Base-by-base conservation (phyloP, 2,329 filamentous ascomycete species). In the Hortaea werneckii region DNA sequence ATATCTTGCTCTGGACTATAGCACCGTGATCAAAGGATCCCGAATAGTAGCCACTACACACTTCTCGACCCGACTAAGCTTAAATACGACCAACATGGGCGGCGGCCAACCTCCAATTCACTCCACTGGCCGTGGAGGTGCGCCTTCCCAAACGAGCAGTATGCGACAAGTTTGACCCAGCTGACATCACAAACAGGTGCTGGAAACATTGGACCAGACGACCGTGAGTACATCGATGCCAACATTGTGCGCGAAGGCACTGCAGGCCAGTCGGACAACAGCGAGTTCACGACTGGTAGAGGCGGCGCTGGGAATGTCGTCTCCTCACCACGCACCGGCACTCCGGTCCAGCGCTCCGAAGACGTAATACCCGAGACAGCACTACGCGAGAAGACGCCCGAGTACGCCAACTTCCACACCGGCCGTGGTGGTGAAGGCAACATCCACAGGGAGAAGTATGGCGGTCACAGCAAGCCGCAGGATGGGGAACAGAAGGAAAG, bases 101-200 rank as follows among this genome's bases (percentile, higher is more conserved):
- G 32, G 32, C 32, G n/a, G 32, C 32, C 8, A 35, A 35, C 10
- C 41, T 40, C 50, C 47, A 28, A 54, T 65, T 40, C 61, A 64
- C 50, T 79, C 76, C 20, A 77, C 77, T 53, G 76, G 76, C 48
- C 74, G 76, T 52, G 76, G 76, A 63, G 76, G 76, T 77, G n/a
- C 32, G n/a, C n/a, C 32, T n/a, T 35, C 32, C 20, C 20, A 4
- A 20, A 20, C 20, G 20, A 20, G 20, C 20, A 4, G 20, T 20
- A 20, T 20, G 20, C 20, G 20, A 20, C 20, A 20, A 20, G 20
- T 20, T 20, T 11, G 8, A 45, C 26, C 12, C 9, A 20, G 26
- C 13, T 26, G 6, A 29, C 44, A 28, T 8, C 20, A 26, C 12
- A 26, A 47, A 13, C 49, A 79, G 76, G 76, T 52, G 71, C 75